phyloP scores from a whole-genome alignment of 2,329 filamentous ascomycete genomes.

The Periconia digitata region DNA sequence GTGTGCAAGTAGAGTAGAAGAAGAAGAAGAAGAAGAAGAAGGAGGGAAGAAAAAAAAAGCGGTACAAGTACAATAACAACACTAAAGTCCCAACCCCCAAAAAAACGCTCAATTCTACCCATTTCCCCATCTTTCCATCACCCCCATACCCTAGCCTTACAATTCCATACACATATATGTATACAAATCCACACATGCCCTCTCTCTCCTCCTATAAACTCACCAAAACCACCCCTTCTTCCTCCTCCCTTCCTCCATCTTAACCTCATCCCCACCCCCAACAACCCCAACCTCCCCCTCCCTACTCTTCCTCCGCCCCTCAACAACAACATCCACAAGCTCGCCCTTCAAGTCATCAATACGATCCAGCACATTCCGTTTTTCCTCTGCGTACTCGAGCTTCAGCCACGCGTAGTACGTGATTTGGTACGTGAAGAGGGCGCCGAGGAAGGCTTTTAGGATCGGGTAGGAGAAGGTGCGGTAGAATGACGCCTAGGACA shows the following conservation, averaged over 20 bases:
- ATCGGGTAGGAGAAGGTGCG: conserved; percentile 73
- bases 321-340: conserved; percentile 22
- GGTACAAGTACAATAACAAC: no score
- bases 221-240: not conserved
- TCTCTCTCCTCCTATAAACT: not conserved
- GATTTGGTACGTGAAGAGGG: conserved; percentile 78
- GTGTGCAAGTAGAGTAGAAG: no score
- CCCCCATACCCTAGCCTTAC: not conserved
- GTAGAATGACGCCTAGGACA: conserved; percentile 66
- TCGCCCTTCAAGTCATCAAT: conserved; percentile 24
- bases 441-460: conserved; percentile 71
- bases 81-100: no score
- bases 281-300: conserved; percentile 10
- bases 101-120: no score
- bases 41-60: no score
- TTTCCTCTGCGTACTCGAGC: conserved; percentile 71
- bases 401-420: conserved; percentile 74
- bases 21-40: no score
- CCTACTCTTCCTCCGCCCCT: conserved; percentile 15
- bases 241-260: conserved; percentile 8
- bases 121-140: not conserved
- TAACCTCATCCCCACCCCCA: conserved; percentile 9
- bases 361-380: conserved; percentile 50
- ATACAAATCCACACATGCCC: not conserved
- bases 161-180: no score